Evolutionary conservation across 352 stramenopile species (phyloP).

Genomic region (Phytophthora sp.): DNA sequence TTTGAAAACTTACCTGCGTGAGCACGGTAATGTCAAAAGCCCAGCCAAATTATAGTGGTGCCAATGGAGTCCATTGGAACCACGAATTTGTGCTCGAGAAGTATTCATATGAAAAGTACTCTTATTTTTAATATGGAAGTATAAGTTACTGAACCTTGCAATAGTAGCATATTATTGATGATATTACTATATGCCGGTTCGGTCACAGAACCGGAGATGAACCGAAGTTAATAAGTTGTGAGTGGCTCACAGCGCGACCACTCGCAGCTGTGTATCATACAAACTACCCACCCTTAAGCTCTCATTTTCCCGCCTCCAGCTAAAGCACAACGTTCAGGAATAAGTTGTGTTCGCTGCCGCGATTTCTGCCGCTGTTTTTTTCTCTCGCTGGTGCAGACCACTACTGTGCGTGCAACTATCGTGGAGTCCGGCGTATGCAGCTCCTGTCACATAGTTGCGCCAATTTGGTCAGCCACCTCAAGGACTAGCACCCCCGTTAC

Average conservation of each 20-base stretch:
- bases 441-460: too few relatives aligned
- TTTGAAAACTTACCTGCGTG: constrained; percentile 48
- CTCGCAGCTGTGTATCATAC: neutral
- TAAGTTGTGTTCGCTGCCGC: neutral
- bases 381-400: neutral
- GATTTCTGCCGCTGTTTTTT: constrained; percentile 1
- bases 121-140: neutral
- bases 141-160: neutral
- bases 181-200: neutral
- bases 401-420: constrained; percentile 4
- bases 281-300: neutral
- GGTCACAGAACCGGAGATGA: too few relatives aligned
- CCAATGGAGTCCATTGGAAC: too few relatives aligned
- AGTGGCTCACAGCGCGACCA: neutral
- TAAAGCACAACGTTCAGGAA: constrained; percentile 3
- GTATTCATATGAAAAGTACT: neutral
- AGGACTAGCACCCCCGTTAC: neutral
- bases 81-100: too few relatives aligned
- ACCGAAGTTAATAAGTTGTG: too few relatives aligned
- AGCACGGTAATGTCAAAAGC: constrained; percentile 42
- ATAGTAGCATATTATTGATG: neutral
- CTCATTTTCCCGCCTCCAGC: neutral
- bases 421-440: neutral
- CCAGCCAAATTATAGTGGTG: constrained; percentile 60
- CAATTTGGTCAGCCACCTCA: constrained; percentile 3